Evolutionary conservation across 352 stramenopile species (phyloP).

Genomic region (Halophytophthora polymorphica): DNA sequence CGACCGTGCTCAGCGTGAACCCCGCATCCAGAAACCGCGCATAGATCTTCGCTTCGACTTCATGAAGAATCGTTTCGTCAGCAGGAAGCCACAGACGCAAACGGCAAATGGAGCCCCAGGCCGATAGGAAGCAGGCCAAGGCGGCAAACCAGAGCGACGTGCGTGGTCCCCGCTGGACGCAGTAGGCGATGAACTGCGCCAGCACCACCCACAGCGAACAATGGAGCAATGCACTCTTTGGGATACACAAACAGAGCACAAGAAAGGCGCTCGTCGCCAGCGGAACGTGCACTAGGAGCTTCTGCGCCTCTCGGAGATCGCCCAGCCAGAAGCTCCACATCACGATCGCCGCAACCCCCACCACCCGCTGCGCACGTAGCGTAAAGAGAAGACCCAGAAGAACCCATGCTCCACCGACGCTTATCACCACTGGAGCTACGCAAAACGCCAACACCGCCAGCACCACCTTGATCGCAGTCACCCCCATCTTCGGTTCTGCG

Average conservation of each 20-base stretch:
- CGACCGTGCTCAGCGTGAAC: constrained; percentile 39
- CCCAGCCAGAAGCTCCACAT: constrained; percentile 17
- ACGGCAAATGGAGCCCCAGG: constrained; percentile 20
- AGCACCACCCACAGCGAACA: constrained; percentile 13
- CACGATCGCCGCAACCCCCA: constrained; percentile 8
- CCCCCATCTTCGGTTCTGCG: too few species aligned
- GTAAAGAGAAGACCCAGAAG: too few species aligned
- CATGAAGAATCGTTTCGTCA: constrained; percentile 32
- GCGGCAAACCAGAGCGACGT: constrained; percentile 7
- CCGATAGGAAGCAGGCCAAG: constrained; percentile 21
- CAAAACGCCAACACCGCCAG: too few species aligned
- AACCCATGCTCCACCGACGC: too few species aligned
- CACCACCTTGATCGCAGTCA: too few species aligned
- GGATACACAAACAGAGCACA: constrained; percentile 10
- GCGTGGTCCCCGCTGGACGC: background rate
- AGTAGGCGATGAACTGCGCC: constrained; percentile 12
- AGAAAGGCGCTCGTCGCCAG: constrained; percentile 7
- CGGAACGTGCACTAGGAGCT: constrained; percentile 10
- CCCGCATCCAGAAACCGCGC: constrained; percentile 36
- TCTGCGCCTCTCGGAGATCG: constrained; percentile 9
- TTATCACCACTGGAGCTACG: too few species aligned
- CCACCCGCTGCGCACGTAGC: constrained; percentile 5
- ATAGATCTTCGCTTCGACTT: constrained; percentile 57
- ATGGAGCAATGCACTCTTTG: constrained; percentile 18
- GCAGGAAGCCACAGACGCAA: constrained; percentile 45